Base-by-base conservation (phyloP, 1,284 basidiomycete species). In the Vanrija sp. region DNA sequence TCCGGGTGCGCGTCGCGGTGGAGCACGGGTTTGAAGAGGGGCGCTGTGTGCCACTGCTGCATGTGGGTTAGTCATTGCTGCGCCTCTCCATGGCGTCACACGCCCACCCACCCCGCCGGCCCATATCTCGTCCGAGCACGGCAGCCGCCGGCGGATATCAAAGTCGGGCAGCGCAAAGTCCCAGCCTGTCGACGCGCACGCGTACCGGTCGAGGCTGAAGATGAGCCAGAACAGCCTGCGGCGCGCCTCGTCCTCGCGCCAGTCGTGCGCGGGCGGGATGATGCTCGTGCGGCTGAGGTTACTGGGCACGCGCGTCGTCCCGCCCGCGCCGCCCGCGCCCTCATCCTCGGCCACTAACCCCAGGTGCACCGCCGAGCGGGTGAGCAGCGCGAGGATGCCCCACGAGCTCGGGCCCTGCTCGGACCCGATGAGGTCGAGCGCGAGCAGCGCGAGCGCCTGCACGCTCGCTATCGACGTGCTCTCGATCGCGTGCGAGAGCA, bases 141-240 rank as follows among this genome's bases (percentile, higher is more conserved):
- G 76, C 26, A 78, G 51, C 21, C 75, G 49, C 10, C 75, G 55
- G 51, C 64, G 66, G 52, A 78, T 72, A 38, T 76, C 74, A n/a
- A 60, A 64, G 46, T 75, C 70, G 0, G 69, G 70, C 6, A 78
- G 63, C 2, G 75, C 73, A 60, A 75, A 76, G 40, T 76, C 75
- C 72, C 73, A 76, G 0, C 75, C 76, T 0, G 76, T 76, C 8
- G 71, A 68, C 4, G 68, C 70, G 44, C 72, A 74, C 5, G 74
- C 73, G 57, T 76, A 76, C 42, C 76, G 65, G 60, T 78, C 76
- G 28, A 78, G 60, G 10, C 65, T 62, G 52, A 73, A 76, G 50
- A 78, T 74, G 48, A 75, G 55, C 76, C 76, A 78, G 52, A 75
- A 75, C 50, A 78, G 50, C 10, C 76, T 57, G 18, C 76, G 62